These are phyloP conservation scores for Mimosa bimucronata DNA, from an alignment of 306 rosid genomes.

Conservation along the genomic window DNA sequence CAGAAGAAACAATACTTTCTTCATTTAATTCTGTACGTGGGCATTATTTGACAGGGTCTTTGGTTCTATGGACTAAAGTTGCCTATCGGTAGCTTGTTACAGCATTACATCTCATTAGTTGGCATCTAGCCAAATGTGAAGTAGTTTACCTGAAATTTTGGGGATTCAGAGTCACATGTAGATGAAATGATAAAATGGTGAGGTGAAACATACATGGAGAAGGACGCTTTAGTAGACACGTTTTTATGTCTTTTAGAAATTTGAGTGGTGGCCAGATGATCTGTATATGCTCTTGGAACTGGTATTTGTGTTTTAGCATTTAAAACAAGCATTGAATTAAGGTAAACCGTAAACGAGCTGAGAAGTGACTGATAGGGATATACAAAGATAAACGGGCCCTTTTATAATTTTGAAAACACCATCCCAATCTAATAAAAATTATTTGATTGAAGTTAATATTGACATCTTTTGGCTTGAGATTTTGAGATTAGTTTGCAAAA, in stretches of 20 bases:
- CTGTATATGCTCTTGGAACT: constrained; percentile 2
- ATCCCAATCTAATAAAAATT: neutral
- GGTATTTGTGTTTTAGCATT: neutral
- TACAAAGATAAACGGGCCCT: neutral
- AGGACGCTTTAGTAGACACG: neutral
- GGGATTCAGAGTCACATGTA: neutral
- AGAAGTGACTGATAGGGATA: neutral
- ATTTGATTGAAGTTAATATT: neutral
- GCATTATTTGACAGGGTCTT: neutral
- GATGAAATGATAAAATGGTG: constrained; percentile 2
- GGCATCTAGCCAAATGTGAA: neutral
- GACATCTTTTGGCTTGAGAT: neutral
- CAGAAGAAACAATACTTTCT: neutral
- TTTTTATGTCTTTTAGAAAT: neutral
- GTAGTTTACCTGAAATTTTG: neutral
- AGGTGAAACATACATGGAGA: neutral
- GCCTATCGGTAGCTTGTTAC: constrained; percentile 1
- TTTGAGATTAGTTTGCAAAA: neutral
- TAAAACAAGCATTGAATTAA: neutral
- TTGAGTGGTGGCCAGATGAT: neutral
- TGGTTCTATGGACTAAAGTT: constrained; percentile 1
- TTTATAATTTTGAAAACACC: neutral
- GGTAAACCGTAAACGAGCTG: neutral
- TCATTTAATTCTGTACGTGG: neutral
- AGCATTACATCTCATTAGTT: neutral